Evolutionary conservation across 2,329 filamentous ascomycete species (phyloP).

Genomic region (Fusarium illudens): DNA sequence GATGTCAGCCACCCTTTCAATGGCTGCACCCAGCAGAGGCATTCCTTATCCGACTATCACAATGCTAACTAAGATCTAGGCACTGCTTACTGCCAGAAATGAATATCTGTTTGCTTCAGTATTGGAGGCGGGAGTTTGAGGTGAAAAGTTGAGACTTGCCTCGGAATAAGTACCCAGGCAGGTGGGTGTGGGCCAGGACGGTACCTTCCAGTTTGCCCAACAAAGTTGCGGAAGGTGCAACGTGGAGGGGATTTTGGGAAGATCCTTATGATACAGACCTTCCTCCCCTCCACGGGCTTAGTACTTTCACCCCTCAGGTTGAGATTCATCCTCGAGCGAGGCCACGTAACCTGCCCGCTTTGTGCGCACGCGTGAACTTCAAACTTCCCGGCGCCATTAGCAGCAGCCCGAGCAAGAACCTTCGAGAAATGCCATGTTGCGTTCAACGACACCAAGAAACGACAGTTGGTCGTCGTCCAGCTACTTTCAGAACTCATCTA

Average conservation of each 20-base stretch:
- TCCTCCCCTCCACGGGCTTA: not conserved
- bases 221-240: not conserved
- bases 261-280: not conserved
- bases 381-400: not conserved
- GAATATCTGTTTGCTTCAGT: not conserved
- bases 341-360: not conserved
- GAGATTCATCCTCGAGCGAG: not conserved
- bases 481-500: slow-evolving; percentile 34
- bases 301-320: too few relatives aligned
- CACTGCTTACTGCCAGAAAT: too few relatives aligned
- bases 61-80: not conserved
- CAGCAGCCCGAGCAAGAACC: not conserved
- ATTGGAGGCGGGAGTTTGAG: not conserved
- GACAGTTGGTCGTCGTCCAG: slow-evolving; percentile 28
- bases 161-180: not conserved
- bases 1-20: not conserved
- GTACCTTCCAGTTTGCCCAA: not conserved
- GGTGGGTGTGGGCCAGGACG: not conserved
- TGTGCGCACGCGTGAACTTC: not conserved
- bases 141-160: not conserved
- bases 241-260: not conserved
- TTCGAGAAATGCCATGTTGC: slow-evolving; percentile 7
- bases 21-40: too few relatives aligned
- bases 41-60: too few relatives aligned
- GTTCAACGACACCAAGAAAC: slow-evolving; percentile 6